phyloP scores from a whole-genome alignment of 371 early-diverging fungal genomes.

The Pancytospora philotis region DNA sequence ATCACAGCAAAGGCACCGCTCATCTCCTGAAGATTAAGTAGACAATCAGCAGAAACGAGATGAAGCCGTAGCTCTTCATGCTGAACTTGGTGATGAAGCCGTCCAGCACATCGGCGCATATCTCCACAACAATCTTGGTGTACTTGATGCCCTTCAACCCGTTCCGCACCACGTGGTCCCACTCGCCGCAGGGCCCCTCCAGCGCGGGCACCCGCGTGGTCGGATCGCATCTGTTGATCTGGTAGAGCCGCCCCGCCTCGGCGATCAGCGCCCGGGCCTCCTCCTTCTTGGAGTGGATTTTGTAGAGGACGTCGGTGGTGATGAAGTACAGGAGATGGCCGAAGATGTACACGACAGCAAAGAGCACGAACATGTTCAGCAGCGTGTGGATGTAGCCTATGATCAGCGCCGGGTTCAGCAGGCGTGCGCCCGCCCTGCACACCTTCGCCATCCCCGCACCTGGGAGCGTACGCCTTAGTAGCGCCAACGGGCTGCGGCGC shows the following conservation, averaged over 20 bases:
- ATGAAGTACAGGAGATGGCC: conserved; percentile 38
- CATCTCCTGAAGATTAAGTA: conserved; percentile 35
- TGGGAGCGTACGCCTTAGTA: too few species aligned
- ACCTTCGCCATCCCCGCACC: too few species aligned
- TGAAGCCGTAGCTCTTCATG: conserved; percentile 22
- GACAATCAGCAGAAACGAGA: conserved; percentile 33
- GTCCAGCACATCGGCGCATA: conserved; percentile 53
- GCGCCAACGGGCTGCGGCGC: too few species aligned
- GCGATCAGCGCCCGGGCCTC: conserved; percentile 56
- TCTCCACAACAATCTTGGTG: conserved; percentile 50
- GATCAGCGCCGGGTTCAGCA: conserved; percentile 5
- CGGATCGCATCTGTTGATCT: conserved; percentile 66
- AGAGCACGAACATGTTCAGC: conserved; percentile 42
- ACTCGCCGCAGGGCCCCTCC: conserved; percentile 65
- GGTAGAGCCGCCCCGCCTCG: conserved; percentile 64
- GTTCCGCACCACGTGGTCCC: conserved; percentile 69
- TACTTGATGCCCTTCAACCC: conserved; percentile 46
- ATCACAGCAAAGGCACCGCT: too few species aligned
- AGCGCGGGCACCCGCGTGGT: conserved; percentile 67
- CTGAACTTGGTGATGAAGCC: conserved; percentile 51
- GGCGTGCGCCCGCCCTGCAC: too few species aligned
- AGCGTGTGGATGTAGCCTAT: conserved; percentile 47
- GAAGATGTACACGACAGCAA: conserved; percentile 32
- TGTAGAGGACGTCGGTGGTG: conserved; percentile 50
- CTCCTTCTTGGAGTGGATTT: conserved; percentile 20